Evolutionary conservation across 768 basidiomycete species (phyloP).

Genomic region (Tylopilus sp.): DNA sequence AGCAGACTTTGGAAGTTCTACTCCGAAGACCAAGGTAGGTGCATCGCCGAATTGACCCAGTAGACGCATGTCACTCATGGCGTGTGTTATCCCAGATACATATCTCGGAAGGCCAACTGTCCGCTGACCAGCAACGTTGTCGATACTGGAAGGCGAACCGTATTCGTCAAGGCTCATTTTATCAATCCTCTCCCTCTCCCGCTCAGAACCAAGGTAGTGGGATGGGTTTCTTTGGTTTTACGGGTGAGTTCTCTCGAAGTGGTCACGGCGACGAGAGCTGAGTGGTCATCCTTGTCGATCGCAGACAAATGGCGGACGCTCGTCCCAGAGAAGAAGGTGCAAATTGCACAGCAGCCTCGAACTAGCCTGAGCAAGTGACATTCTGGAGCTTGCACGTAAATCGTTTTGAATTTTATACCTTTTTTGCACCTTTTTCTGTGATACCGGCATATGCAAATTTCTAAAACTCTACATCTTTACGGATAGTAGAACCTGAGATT

Average conservation of each 20-base stretch:
- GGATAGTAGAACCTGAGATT: too few relatives aligned
- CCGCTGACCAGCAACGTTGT: conserved; percentile 24
- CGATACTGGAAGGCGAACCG: conserved; percentile 32
- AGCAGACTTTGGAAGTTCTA: conserved; percentile 22
- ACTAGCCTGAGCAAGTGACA: conserved; percentile 7
- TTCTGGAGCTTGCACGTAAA: neutral
- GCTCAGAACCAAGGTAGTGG: conserved; percentile 9
- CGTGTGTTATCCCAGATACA: conserved; percentile 12
- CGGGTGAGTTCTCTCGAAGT: conserved; percentile 13
- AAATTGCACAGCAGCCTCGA: conserved; percentile 13
- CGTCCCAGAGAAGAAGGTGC: conserved; percentile 17
- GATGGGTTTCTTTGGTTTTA: conserved; percentile 18
- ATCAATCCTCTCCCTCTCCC: conserved; percentile 20
- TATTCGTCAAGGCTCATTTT: conserved; percentile 28
- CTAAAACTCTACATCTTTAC: too few relatives aligned
- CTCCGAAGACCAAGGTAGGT: conserved; percentile 30
- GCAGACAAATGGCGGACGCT: conserved; percentile 27
- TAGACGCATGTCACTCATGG: neutral
- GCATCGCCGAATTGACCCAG: neutral
- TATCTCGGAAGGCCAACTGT: conserved; percentile 23
- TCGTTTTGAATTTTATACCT: neutral
- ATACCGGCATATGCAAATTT: too few relatives aligned
- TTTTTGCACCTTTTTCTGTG: too few relatives aligned
- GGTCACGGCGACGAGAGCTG: neutral
- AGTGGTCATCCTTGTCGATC: neutral